A percentile compares a stretch with the other conserved stretches of the same genome.
These are phyloP conservation scores for Epithele typhae DNA, from an alignment of 768 basidiomycete genomes.

Conservation along the genomic window DNA sequence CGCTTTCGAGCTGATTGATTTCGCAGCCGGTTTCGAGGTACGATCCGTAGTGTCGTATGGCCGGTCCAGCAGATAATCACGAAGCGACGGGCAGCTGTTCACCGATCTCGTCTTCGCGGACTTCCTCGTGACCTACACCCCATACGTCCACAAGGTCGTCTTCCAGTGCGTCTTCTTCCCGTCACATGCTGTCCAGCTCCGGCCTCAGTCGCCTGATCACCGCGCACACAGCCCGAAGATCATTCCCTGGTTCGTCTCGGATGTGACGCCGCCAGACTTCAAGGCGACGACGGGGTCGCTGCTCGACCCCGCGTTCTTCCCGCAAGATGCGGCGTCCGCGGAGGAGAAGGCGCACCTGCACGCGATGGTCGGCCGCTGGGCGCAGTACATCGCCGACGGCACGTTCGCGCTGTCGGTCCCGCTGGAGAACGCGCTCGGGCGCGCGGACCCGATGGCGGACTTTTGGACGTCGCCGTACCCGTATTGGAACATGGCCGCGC, in stretches of 20 bases:
- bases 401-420: constrained; percentile 73
- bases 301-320: constrained; percentile 62
- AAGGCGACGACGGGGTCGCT: constrained; percentile 49
- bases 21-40: constrained; percentile 87
- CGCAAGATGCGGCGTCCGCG: constrained; percentile 24
- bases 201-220: not conserved
- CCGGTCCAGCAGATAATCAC: too few species aligned
- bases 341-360: constrained; percentile 41
- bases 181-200: not conserved
- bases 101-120: constrained; percentile 93
- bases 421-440: constrained; percentile 44
- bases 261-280: constrained; percentile 89
- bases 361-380: constrained; percentile 69
- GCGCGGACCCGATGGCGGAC: constrained; percentile 20
- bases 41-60: too few species aligned
- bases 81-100: constrained; percentile 53
- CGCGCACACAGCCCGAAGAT: constrained; percentile 91
- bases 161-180: constrained; percentile 78
- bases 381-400: constrained; percentile 61
- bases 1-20: too few species aligned
- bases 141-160: constrained; percentile 73
- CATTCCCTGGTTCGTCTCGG: constrained; percentile 97
- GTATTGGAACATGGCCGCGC: constrained; percentile 68
- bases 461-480: constrained; percentile 78
- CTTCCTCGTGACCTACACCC: constrained; percentile 87